Base-by-base conservation (phyloP, 805 yeast genomes). In the Helenozyma baotianmanensis region DNA sequence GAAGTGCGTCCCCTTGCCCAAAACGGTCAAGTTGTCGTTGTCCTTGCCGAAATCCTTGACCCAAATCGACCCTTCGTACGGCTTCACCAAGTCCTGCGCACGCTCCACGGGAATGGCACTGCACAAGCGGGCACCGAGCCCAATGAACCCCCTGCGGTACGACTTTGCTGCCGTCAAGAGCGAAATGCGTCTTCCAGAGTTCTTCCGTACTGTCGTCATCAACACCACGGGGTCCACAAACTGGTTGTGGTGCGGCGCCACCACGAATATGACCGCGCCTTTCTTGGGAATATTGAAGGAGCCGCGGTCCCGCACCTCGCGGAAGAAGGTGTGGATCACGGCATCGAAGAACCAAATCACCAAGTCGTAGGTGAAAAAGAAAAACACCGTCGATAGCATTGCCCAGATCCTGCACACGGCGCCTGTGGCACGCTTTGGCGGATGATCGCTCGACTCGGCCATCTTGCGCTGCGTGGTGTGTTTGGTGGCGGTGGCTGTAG, bases 231-330 rank as follows among this genome's bases (percentile, higher is more conserved):
- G 67, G 44, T 64, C 71, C 14, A 65, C 54, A 34, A 63, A 65
- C 40, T 64, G 68, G 41, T 65, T 65, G 36, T 60, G 68, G 43
- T 65, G 71, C 2, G 71, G 71, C 2, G 68, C 71, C 35, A 63
- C 56, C 8, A 64, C 71, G 36, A 64, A 62, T 13, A 65, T 48
- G 14, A 62, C 54, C 1, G 70, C 59, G 5, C 69, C 70, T 11
- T 35, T 30, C 19, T 45, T 50, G 23, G 71, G 70, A 25, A 65
- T 55, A 36, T 64, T 51, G 48, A 60, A 62, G 4, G 64, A 41
- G 6, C 70, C 70, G 21, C 69, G 34, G 23, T 57, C 44, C 27
- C 54, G 53, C 34, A 65, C 58, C 31, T 65, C 71, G 26, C 70
- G 43, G 53, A 65, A 65, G 32, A 63, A 65, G 2, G 68, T 64